Percentiles rank a stretch among this genome's conserved stretches.
Evolutionary conservation across 768 basidiomycete genomes (phyloP).

Genomic region (Leucocoprinus sp.): DNA sequence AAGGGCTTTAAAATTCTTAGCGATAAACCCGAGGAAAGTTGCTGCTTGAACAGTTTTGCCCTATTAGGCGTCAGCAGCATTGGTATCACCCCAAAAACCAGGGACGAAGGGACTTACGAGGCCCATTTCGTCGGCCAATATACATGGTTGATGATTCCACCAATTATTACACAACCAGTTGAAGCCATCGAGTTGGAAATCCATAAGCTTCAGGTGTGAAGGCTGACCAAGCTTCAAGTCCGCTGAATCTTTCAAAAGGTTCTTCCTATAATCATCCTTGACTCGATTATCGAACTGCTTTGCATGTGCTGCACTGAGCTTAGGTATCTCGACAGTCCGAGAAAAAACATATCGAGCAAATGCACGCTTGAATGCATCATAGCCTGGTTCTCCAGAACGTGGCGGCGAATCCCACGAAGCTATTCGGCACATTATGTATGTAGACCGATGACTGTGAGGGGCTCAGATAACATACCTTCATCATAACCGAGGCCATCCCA

Average conservation of each 20-base stretch:
- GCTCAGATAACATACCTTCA: constrained; percentile 51
- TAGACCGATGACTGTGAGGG: background rate
- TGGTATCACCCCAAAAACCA: background rate
- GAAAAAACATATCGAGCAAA: constrained; percentile 60
- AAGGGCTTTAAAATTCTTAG: constrained; percentile 45
- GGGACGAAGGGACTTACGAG: constrained; percentile 37
- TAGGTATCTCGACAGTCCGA: constrained; percentile 50
- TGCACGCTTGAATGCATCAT: constrained; percentile 58
- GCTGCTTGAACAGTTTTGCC: constrained; percentile 92
- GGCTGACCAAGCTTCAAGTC: constrained; percentile 66
- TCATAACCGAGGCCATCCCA: constrained; percentile 94
- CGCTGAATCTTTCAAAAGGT: constrained; percentile 38
- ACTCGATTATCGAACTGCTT: constrained; percentile 43
- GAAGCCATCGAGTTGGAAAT: constrained; percentile 83
- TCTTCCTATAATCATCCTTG: constrained; percentile 44
- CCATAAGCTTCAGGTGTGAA: constrained; percentile 62
- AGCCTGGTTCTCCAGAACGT: constrained; percentile 42
- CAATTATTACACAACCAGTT: constrained; percentile 85
- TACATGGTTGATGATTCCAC: constrained; percentile 80
- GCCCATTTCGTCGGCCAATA: constrained; percentile 98
- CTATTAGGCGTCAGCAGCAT: constrained; percentile 25
- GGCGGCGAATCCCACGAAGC: constrained; percentile 95
- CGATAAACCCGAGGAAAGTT: constrained; percentile 68
- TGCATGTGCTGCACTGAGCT: constrained; percentile 33
- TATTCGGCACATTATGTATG: constrained; percentile 22